Base-by-base conservation (phyloP, 2,329 filamentous ascomycete species). In the Dryadomyces sulphureus region DNA sequence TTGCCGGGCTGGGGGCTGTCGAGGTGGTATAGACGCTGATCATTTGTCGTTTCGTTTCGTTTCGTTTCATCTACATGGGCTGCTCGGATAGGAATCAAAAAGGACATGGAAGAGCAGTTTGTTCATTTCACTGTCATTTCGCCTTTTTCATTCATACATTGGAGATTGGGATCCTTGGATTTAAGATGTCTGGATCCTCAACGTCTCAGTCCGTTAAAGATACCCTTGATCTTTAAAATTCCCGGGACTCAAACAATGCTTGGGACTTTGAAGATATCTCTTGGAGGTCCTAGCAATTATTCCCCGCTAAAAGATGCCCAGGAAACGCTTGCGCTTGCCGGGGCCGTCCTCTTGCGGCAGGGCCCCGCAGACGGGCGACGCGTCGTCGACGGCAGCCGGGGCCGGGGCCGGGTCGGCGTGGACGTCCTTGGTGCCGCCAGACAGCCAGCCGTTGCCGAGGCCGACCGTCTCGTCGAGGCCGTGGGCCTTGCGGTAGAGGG, bases 401-500 rank as follows among this genome's bases (percentile, higher is more conserved):
- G 19, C 21, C 16, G 41, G 60, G 44, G 8, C 16, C n/a, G 50
- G 49, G 27, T 47, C 48, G 25, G 63, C 50, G 49, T 66, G 64
- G 24, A 54, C 56, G 40, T 63, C 64, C 57, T 60, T 49, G 56
- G 50, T 50, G 34, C 45, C 47, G 27, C 52, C 50, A 12, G 27
- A 32, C 27, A 52, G 46, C 50, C 52, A 50, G 22, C 51, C 50
- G 38, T 48, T 52, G 46, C 43, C 48, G 55, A 80, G 69, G 27
- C 70, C 70, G 44, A 74, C 66, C 56, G 72, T 69, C 54, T 73
- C 67, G 60, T 88, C 81, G 57, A 94, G 62, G 9, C 87, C 88
- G 68, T 94, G 87, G 50, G 83, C 86, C 63, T 86, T 81, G 56
- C 89, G 79, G 65, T 87, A 98, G 62, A 84, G 79, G 50, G 76